Evolutionary conservation across 345 rosid species (phyloP).

Genomic region (Syzygium oleosum): DNA sequence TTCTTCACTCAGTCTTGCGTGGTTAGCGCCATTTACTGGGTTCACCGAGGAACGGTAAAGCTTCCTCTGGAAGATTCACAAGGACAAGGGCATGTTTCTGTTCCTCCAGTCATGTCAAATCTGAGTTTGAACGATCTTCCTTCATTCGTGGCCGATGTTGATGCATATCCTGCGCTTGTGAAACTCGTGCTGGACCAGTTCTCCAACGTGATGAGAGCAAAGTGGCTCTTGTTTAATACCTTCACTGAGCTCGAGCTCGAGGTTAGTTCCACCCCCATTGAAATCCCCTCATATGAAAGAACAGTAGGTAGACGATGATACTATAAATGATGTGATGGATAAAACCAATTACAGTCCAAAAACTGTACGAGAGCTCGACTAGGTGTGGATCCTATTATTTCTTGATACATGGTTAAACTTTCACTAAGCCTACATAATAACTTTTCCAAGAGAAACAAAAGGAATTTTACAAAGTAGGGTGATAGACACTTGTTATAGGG

Average conservation of each 20-base stretch:
- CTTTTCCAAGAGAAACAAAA: not conserved
- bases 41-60: not conserved
- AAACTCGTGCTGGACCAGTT: not conserved
- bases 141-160: not conserved
- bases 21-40: slow-evolving; percentile 6
- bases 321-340: not conserved
- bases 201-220: not conserved
- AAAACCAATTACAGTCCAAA: not conserved
- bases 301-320: not conserved
- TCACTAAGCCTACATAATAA: not conserved
- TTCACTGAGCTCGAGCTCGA: slow-evolving; percentile 1
- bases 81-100: not conserved
- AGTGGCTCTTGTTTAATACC: slow-evolving; percentile 1
- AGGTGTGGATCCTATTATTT: not conserved
- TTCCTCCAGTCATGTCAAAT: not conserved
- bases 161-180: not conserved
- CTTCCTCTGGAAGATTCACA: not conserved
- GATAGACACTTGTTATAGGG: not conserved
- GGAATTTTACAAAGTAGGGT: not conserved
- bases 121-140: not conserved
- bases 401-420: not conserved
- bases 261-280: not conserved
- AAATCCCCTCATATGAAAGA: not conserved
- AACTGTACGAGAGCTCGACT: not conserved
- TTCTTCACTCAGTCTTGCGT: slow-evolving; percentile 23